phyloP scores from a whole-genome alignment of 176 grass and related monocot genomes.

The Eremochloa ophiuroides region DNA sequence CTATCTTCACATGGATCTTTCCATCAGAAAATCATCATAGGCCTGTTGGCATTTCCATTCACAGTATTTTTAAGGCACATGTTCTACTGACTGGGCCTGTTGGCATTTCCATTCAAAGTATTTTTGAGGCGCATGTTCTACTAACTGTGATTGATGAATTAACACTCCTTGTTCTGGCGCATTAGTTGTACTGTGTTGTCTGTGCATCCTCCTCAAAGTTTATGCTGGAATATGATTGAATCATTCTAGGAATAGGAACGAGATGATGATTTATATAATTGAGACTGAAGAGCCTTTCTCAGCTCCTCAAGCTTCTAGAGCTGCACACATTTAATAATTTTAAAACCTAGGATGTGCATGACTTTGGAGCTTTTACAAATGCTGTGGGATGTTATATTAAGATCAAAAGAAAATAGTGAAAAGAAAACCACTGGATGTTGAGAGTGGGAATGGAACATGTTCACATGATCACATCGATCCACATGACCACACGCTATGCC shows the following conservation, averaged over 20 bases:
- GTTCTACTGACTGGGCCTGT: conserved; percentile 12
- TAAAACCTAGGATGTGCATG: too few species aligned
- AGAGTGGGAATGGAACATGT: background rate
- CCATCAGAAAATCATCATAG: conserved; percentile 51
- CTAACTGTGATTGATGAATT: conserved; percentile 4
- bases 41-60: background rate
- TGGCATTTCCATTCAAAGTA: background rate
- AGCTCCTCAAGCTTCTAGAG: background rate
- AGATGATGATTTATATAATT: background rate
- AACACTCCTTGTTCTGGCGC: background rate
- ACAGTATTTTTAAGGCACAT: conserved; percentile 11
- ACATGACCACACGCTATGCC: too few species aligned
- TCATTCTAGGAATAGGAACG: background rate
- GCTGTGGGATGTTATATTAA: too few species aligned
- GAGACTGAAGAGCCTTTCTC: background rate
- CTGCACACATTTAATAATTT: background rate
- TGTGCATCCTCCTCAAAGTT: background rate
- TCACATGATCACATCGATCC: too few species aligned
- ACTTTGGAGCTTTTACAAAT: background rate
- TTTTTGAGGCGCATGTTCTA: conserved; percentile 14
- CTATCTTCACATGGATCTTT: conserved; percentile 70
- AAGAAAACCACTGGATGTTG: background rate
- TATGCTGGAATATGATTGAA: too few species aligned
- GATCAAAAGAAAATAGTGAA: too few species aligned
- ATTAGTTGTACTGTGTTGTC: background rate